Evolutionary conservation across 768 basidiomycete species (phyloP).

Genomic region (Pulveroboletus sp.): DNA sequence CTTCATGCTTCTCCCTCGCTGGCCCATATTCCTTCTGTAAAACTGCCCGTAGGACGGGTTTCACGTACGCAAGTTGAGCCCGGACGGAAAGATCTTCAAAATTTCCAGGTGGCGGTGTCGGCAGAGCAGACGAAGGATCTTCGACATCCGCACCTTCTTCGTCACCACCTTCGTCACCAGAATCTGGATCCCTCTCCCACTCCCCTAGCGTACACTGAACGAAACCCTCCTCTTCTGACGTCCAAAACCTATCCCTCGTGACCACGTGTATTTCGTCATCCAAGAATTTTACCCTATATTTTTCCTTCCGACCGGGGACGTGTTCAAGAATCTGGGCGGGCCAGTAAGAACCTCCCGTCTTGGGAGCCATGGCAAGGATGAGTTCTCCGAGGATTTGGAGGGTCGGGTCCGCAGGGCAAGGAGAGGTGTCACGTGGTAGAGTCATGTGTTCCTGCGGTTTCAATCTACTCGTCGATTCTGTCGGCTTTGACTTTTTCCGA

Average conservation of each 20-base stretch:
- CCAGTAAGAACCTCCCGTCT: slow-evolving; percentile 49
- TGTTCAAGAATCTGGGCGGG: slow-evolving; percentile 59
- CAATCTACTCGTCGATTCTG: slow-evolving; percentile 12
- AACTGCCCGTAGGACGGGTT: slow-evolving; percentile 58
- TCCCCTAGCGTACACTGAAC: slow-evolving; percentile 58
- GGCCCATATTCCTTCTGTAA: slow-evolving; percentile 56
- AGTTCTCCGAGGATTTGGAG: slow-evolving; percentile 66
- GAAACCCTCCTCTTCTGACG: slow-evolving; percentile 57
- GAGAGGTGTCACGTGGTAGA: slow-evolving; percentile 30
- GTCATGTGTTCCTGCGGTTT: slow-evolving; percentile 13
- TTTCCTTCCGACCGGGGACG: slow-evolving; percentile 36
- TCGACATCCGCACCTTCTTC: slow-evolving; percentile 37
- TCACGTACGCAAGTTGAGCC: slow-evolving; percentile 62
- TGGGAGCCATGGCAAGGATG: slow-evolving; percentile 45
- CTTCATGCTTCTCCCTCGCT: slow-evolving; percentile 42
- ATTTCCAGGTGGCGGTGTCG: slow-evolving; percentile 38
- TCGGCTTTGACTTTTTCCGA: slow-evolving; percentile 8
- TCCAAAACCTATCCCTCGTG: slow-evolving; percentile 53
- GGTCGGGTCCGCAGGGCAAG: slow-evolving; percentile 44
- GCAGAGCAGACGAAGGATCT: slow-evolving; percentile 18
- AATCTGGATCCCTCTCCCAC: slow-evolving; percentile 43
- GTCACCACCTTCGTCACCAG: slow-evolving; percentile 24
- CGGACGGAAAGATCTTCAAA: slow-evolving; percentile 50
- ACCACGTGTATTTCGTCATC: slow-evolving; percentile 44
- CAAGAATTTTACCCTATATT: slow-evolving; percentile 57